Base-by-base conservation (phyloP, 768 basidiomycete species). In the Psilocybe cyanescens region DNA sequence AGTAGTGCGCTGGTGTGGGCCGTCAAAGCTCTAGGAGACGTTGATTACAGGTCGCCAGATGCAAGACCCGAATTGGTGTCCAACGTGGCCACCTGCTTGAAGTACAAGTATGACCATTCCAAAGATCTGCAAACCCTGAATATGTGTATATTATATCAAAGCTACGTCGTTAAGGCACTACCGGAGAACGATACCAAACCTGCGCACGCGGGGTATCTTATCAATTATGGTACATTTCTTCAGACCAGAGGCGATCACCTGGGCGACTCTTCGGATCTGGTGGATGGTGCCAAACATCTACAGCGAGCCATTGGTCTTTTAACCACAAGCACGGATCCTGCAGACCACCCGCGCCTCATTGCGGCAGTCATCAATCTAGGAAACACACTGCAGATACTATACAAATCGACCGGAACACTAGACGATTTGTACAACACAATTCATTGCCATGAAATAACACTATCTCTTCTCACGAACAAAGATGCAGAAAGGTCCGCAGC, bases 201-300 rank as follows among this genome's bases (percentile, higher is more conserved):
- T 17, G 44, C 11, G 9, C 45, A 47, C 11, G 58, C 51, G 2
- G 51, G 51, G 11, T 59, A 54, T 54, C 28, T 59, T 16, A 46
- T 59, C 41, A 59, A 59, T 48, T 59, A 59, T 33, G 58, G 58
- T 7, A 41, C 19, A 45, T 54, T 53, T 4, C 58, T 59, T 24
- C 58, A 29, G 12, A 35, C 41, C 11, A 52, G 58, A 33, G 58
- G 58, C 16, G 51, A 59, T 29, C 51, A 45, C 44, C 39, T 54
- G 1, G 58, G 58, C 8, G 30, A 59, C 31, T 45, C 45, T n/a
- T n/a, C 35, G 2, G 58, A 59, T 45, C 24, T 59, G 11, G 58
- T 46, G 8, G 39, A 52, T 3, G 51, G 51, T 9, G 58, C 51
- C 6, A 53, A 46, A 37, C 14, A 17, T 12, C 12, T 59, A 9